These are phyloP conservation scores for Calonectria montana DNA, from an alignment of 2,329 filamentous ascomycete species.

Conservation along the genomic window DNA sequence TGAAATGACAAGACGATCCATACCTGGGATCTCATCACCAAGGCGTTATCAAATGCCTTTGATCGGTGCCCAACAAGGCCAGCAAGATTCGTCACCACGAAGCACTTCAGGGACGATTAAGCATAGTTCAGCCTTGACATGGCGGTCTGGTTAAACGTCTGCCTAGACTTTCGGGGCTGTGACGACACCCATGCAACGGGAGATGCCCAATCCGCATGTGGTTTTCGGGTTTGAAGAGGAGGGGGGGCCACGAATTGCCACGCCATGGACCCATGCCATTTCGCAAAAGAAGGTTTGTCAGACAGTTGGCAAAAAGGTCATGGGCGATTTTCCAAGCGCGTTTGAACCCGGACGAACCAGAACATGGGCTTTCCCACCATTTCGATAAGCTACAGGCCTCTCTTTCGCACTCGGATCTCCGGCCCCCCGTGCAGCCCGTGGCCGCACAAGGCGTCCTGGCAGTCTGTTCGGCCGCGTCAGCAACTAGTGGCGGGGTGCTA, in stretches of 20 bases:
- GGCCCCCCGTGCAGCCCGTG: not conserved
- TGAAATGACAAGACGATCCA: not conserved
- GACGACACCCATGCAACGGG: conserved; percentile 17
- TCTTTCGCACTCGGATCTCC: conserved; percentile 17
- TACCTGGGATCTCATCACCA: not conserved
- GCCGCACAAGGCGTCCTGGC: conserved; percentile 2
- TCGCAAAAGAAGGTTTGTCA: not conserved
- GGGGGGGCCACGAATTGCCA: conserved; percentile 6
- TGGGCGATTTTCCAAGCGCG: not conserved
- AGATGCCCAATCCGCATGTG: not conserved
- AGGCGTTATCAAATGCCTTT: not conserved
- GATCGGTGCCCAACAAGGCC: not conserved
- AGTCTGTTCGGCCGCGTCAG: conserved; percentile 29
- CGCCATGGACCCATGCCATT: not conserved
- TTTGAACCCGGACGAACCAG: not conserved
- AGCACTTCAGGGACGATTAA: not conserved
- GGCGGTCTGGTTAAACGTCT: conserved; percentile 20
- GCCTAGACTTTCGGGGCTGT: conserved; percentile 16
- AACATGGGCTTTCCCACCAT: not conserved
- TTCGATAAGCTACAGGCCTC: not conserved
- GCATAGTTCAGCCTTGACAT: conserved; percentile 24
- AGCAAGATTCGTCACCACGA: not conserved
- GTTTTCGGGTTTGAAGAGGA: not conserved
- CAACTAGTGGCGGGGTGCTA: conserved; percentile 14
- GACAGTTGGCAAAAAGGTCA: not conserved